Percentiles rank a stretch among this genome's conserved stretches.
Conservation (phyloP, 805 yeast species). For the Kodamaea kaohsiungensis region DNA sequence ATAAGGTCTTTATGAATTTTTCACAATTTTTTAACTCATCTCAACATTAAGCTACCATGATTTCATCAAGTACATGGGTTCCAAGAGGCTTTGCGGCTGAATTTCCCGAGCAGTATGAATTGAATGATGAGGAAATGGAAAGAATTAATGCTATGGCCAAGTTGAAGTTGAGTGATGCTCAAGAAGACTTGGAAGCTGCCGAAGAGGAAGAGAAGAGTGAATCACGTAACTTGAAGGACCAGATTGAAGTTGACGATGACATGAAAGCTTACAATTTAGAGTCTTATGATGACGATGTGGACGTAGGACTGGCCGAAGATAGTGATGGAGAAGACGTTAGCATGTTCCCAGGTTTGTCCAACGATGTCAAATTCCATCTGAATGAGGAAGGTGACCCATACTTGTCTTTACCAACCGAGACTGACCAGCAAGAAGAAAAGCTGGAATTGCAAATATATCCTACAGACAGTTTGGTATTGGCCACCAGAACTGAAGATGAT, state of each 20-base stretch:
- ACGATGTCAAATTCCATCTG: slow-evolving; percentile 57
- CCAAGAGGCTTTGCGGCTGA: slow-evolving; percentile 95
- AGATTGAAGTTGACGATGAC: slow-evolving; percentile 75
- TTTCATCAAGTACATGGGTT: slow-evolving; percentile 92
- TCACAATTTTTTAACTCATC: slow-evolving; percentile 6
- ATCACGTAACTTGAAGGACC: slow-evolving; percentile 42
- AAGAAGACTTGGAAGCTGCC: slow-evolving; percentile 58
- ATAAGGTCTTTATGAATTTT: not conserved
- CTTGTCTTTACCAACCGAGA: slow-evolving; percentile 60
- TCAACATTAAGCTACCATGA: slow-evolving; percentile 47
- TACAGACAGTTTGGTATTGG: slow-evolving; percentile 84
- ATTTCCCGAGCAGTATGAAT: slow-evolving; percentile 84
- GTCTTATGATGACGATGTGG: slow-evolving; percentile 68
- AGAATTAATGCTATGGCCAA: slow-evolving; percentile 85
- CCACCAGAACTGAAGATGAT: slow-evolving; percentile 96
- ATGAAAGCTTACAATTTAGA: slow-evolving; percentile 86
- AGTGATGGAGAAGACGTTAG: slow-evolving; percentile 58
- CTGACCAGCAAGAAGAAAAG: slow-evolving; percentile 73
- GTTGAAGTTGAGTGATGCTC: slow-evolving; percentile 76
- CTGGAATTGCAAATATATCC: slow-evolving; percentile 84
- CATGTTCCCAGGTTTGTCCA: slow-evolving; percentile 72
- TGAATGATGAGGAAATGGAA: slow-evolving; percentile 90
- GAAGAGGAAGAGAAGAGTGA: slow-evolving; percentile 26
- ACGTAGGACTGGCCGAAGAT: slow-evolving; percentile 20
- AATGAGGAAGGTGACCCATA: slow-evolving; percentile 58